These are phyloP conservation scores for Exserohilum turcica DNA, from an alignment of 2,329 filamentous ascomycete genomes.

Conservation along the genomic window DNA sequence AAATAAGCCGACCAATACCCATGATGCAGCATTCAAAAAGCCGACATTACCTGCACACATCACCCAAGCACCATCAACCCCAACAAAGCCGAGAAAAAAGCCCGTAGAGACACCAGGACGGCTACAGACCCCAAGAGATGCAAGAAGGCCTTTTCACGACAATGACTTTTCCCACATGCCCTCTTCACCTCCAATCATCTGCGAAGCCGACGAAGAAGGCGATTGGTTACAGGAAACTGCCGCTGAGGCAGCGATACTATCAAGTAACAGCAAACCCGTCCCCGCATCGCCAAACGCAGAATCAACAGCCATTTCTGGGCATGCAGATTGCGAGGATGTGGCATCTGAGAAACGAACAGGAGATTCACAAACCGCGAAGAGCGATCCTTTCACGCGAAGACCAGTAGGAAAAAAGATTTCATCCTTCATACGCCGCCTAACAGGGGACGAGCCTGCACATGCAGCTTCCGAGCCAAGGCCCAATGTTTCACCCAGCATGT, in stretches of 20 bases:
- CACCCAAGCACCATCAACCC: constrained; percentile 21
- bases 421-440: constrained; percentile 35
- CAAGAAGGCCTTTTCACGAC: constrained; percentile 1
- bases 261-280: constrained; percentile 51
- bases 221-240: constrained; percentile 6
- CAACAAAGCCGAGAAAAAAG: constrained; percentile 11
- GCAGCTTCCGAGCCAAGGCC: not conserved
- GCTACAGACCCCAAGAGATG: constrained; percentile 14
- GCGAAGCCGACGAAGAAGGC: constrained; percentile 3
- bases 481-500: not conserved
- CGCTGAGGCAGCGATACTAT: constrained; percentile 34
- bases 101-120: constrained; percentile 4
- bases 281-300: constrained; percentile 49
- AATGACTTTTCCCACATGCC: constrained; percentile 3
- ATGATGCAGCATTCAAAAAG: constrained; percentile 22
- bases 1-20: constrained; percentile 5
- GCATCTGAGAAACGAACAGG: constrained; percentile 37
- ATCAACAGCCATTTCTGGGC: constrained; percentile 49
- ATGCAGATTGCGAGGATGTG: constrained; percentile 33
- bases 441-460: constrained; percentile 18
- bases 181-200: constrained; percentile 20
- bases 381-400: constrained; percentile 35
- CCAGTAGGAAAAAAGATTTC: constrained; percentile 17
- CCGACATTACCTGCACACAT: constrained; percentile 15
- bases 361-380: constrained; percentile 33